A percentile compares a stretch with the other conserved stretches of the same genome.
These are phyloP conservation scores for Osmanthus fragrans DNA, from an alignment of 257 asterid genomes.

Conservation along the genomic window DNA sequence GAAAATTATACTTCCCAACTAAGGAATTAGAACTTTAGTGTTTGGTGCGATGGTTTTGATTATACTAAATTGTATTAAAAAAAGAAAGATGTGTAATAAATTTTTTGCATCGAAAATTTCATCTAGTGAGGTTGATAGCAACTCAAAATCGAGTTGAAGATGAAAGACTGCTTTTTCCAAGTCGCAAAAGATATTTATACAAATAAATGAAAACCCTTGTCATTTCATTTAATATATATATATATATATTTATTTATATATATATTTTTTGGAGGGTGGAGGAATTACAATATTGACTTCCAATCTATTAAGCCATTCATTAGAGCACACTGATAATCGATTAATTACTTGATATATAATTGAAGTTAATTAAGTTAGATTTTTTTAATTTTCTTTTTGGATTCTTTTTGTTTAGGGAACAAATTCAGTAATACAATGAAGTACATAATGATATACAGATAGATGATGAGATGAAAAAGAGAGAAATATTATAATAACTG, in stretches of 20 bases:
- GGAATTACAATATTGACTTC: neutral
- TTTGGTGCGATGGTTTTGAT: neutral
- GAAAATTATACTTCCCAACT: slow-evolving; percentile 11
- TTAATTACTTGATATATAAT: neutral
- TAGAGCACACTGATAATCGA: neutral
- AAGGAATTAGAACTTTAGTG: slow-evolving; percentile 15
- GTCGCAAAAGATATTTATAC: slow-evolving; percentile 28
- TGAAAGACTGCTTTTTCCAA: slow-evolving; percentile 25
- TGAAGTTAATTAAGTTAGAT: slow-evolving; percentile 14
- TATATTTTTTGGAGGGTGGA: neutral
- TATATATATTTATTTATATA: neutral
- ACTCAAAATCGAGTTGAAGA: slow-evolving; percentile 33
- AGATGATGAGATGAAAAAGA: too few species aligned
- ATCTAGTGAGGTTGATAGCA: slow-evolving; percentile 25
- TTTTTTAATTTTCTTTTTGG: neutral
- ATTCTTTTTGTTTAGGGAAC: neutral
- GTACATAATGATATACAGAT: too few species aligned
- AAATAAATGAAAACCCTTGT: neutral
- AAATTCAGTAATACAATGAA: neutral
- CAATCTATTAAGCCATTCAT: neutral
- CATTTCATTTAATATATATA: neutral
- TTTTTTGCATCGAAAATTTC: neutral
- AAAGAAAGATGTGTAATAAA: neutral
- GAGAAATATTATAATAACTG: too few species aligned
- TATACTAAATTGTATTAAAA: slow-evolving; percentile 1